These are phyloP conservation scores for Clarireedia hainanense DNA, from an alignment of 2,329 filamentous ascomycete species.

Conservation along the genomic window DNA sequence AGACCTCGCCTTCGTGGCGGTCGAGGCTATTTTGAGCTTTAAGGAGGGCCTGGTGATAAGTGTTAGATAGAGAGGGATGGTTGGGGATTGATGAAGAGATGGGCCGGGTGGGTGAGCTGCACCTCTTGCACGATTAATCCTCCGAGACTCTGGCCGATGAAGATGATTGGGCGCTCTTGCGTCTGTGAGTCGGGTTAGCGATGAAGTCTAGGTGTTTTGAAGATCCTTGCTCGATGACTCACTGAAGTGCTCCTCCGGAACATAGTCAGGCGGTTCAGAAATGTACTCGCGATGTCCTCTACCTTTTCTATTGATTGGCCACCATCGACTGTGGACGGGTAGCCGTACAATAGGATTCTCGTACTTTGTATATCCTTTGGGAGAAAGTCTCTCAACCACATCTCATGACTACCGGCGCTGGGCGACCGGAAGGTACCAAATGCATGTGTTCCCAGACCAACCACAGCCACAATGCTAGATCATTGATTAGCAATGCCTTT, in stretches of 20 bases:
- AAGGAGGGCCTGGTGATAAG: neutral
- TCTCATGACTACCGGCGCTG: neutral
- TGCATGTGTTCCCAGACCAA: conserved; percentile 6
- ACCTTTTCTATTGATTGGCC: conserved; percentile 1
- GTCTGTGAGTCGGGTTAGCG: neutral
- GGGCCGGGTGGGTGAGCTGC: neutral
- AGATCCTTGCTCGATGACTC: neutral
- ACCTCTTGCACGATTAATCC: conserved; percentile 3
- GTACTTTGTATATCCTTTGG: conserved; percentile 1
- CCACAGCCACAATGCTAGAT: conserved; percentile 3
- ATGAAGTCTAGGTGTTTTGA: too few relatives aligned
- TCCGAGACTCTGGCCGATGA: conserved; percentile 8
- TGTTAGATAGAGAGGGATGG: neutral
- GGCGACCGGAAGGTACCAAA: conserved; percentile 5
- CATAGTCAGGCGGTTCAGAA: neutral
- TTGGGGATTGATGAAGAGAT: too few relatives aligned
- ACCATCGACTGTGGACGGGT: neutral
- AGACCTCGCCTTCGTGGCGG: neutral
- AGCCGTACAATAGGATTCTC: conserved; percentile 1
- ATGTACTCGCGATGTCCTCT: neutral
- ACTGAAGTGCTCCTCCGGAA: neutral
- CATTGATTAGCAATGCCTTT: neutral
- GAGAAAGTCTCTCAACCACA: conserved; percentile 9
- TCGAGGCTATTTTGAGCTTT: neutral
- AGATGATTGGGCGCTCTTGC: conserved; percentile 1